phyloP scores from a whole-genome alignment of 768 basidiomycete species.

The Tulasnella sp. region DNA sequence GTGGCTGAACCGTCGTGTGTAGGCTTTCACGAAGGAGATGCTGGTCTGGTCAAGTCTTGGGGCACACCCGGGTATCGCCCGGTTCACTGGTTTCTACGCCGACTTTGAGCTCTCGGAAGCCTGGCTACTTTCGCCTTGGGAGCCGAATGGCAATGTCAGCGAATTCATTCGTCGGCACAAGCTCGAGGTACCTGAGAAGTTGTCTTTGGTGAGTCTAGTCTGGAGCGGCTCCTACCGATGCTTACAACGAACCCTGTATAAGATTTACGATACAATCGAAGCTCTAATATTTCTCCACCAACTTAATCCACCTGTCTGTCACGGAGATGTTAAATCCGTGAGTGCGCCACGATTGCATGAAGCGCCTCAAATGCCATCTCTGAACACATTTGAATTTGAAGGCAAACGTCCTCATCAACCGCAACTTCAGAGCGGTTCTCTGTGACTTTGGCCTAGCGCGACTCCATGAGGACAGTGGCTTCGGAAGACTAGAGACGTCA shows the following conservation, averaged over 20 bases:
- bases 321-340: slow-evolving; percentile 11
- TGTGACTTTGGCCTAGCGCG: background rate
- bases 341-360: background rate
- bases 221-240: no score
- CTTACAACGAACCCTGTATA: no score
- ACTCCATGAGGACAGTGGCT: background rate
- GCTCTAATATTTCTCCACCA: background rate
- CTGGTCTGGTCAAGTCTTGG: background rate
- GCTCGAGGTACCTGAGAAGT: background rate
- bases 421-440: background rate
- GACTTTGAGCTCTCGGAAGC: background rate
- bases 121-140: background rate
- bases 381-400: background rate
- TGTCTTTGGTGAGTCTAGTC: background rate
- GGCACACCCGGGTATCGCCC: background rate
- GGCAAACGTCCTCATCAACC: background rate
- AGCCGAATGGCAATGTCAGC: background rate
- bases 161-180: background rate
- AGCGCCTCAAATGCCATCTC: background rate
- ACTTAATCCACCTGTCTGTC: background rate
- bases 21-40: background rate
- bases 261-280: background rate
- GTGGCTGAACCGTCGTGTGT: background rate
- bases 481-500: background rate
- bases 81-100: background rate